Evolutionary conservation across 176 grass and related monocot species (phyloP), one percentile per base, ranked within the genome.

Genomic region (Sorghum bicolor): DNA sequence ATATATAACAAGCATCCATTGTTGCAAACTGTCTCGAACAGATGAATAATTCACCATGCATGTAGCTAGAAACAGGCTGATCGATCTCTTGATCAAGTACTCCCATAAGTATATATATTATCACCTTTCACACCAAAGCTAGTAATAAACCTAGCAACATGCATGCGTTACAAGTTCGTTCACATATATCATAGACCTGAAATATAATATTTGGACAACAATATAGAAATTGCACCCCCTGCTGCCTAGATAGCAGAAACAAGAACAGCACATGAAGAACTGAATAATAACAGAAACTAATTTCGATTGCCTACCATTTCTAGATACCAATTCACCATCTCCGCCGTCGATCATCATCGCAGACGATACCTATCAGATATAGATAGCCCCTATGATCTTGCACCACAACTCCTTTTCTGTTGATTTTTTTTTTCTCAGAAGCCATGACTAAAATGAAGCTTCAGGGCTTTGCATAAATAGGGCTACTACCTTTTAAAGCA

Each of bases 381-480:
- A 68, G 80, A 69, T 38, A 8, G n/a, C 38, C 78, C 82, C 80
- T 67, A 67, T 78, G 32, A 84, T 83, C 43, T 90, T 82, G 52
- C 32, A 84, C 85, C 76, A 79, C 37, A 87, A 68, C 77, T 83
- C 68, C 86, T 76, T 93, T 62, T n/a, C 53, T 24, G 48, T 75
- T 64, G 40, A 69, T 80, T 41, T 87, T 36, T 41, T 87, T 36
- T 36, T 88, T 75, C 68, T 74, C 84, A 48, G 85, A 93, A 91
- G 88, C 87, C 87, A 88, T 94, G 78, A 78, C 82, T 86, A 92
- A 95, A 91, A 96, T 86, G 82, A 91, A 91, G 94, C 86, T 91
- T 91, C 88, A 74, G 87, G 76, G 86, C 80, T 86, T 84, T 73
- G 71, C 34, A 29, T 57, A 57, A 34, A 55, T 82, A 85, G 80